Evolutionary conservation across 108 stramenopile species (phyloP), one percentile per base, ranked within the genome.

Genomic region (Nitzschia palea): DNA sequence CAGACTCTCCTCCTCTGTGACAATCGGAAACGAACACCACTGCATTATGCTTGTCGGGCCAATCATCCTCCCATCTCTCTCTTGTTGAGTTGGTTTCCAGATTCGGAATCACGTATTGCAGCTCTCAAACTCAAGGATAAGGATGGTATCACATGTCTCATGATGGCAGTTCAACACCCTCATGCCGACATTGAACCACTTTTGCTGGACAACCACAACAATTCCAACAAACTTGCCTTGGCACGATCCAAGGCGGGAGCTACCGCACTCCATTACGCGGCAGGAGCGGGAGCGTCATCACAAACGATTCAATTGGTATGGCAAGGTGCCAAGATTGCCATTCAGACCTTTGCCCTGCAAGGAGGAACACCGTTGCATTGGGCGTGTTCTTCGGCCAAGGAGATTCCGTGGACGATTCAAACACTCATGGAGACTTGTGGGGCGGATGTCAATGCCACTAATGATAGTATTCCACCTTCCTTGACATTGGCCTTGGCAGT

Each of bases 291-390:
- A 14, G 70, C 76, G 18, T 43, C 70, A 4, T 1, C 40, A 14
- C 18, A 51, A 3, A 58, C 55, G 4, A 48, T 77, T 25, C 57
- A 51, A 26, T 4, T 25, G 14, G 52, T 77, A 55, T 47, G 42
- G 54, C 29, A 64, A 4, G 34, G 28, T 23, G 70, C 42, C 28
- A 63, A 65, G 14, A 57, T 67, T 9, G 63, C 70, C 4, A 14
- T 72, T 3, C 6, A 47, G 18, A 58, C 76, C 5, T 66, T 29
- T 43, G 40, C 62, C 44, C 4, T 22, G 28, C 53, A 77, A 43
- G 65, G 65, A n/a, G 70, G 76, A 12, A 71, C 70, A 12, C 76
- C 76, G 12, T 61, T 77, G 66, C 76, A 71, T 54, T 77, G 76
- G 76, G 76, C 76, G 18, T 40, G 40, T 25, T 54, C 70, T 2